Conservation (phyloP, 2,329 filamentous ascomycete species). For the Capronia epimyces region DNA sequence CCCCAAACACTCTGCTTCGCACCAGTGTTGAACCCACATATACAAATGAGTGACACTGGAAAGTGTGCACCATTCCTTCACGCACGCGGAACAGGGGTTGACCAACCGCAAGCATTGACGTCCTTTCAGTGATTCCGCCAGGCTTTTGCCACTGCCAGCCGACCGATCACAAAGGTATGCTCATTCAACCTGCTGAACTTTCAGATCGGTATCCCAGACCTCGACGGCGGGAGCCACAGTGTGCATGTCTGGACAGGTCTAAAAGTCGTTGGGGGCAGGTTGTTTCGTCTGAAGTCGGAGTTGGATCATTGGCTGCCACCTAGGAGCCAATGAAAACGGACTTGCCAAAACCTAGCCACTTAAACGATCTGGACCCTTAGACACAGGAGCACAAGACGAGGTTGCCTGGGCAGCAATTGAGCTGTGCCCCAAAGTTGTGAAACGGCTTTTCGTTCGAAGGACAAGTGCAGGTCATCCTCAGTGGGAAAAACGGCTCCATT, state of each 20-base stretch:
- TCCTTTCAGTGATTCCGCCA: not conserved
- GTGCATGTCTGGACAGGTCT: not conserved
- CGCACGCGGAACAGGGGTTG: not conserved
- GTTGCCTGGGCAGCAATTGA: constrained; percentile 2
- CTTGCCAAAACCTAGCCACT: not conserved
- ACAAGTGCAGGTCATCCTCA: not conserved
- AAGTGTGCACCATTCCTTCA: not conserved
- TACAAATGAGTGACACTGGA: not conserved
- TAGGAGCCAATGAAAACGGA: not conserved
- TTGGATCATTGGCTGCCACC: not conserved
- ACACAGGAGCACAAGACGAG: not conserved
- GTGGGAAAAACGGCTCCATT: not conserved
- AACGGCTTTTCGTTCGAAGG: not conserved
- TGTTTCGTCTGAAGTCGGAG: not conserved
- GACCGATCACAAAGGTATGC: not conserved
- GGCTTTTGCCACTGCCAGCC: not conserved
- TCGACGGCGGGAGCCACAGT: not conserved
- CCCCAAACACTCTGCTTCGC: not conserved
- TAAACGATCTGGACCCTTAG: not conserved
- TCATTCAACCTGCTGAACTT: not conserved
- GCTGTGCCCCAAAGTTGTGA: constrained; percentile 5
- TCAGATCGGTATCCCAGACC: not conserved
- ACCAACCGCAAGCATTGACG: not conserved
- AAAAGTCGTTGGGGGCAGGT: not conserved
- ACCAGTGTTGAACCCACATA: not conserved